These are phyloP conservation scores for Lepiota venenata DNA, from an alignment of 768 basidiomycete genomes.

Conservation along the genomic window DNA sequence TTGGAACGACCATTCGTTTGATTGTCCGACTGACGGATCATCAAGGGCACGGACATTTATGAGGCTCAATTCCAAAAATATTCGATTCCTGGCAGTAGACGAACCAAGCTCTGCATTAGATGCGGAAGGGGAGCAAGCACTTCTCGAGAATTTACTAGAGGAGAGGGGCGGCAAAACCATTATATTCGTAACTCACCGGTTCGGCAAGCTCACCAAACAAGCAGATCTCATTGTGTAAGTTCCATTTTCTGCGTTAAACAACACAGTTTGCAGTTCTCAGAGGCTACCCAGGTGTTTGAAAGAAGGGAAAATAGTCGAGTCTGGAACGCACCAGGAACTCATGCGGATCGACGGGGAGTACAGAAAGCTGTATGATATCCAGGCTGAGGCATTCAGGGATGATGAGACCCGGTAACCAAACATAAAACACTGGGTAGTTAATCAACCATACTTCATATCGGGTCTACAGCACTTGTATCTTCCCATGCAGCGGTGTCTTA, in stretches of 20 bases:
- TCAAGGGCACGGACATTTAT: constrained; percentile 43
- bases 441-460: no score
- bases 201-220: constrained; percentile 42
- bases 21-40: not conserved
- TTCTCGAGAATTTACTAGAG: constrained; percentile 37
- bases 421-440: no score
- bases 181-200: constrained; percentile 55
- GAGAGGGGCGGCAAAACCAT: constrained; percentile 46
- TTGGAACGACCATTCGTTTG: constrained; percentile 10
- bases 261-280: not conserved
- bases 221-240: constrained; percentile 54
- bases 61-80: constrained; percentile 34
- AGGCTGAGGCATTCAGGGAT: constrained; percentile 26
- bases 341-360: constrained; percentile 35
- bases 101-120: constrained; percentile 60
- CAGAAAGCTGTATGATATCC: constrained; percentile 37
- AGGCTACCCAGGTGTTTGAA: constrained; percentile 37
- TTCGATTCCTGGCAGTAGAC: constrained; percentile 50
- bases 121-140: constrained; percentile 46
- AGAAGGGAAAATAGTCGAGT: constrained; percentile 35
- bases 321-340: constrained; percentile 38
- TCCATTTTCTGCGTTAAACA: not conserved
- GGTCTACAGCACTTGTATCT: no score
- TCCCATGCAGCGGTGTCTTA: no score
- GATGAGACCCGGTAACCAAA: not conserved